Conservation (phyloP, 2,329 filamentous ascomycete genomes). For the Ascochyta viciae-villosae region DNA sequence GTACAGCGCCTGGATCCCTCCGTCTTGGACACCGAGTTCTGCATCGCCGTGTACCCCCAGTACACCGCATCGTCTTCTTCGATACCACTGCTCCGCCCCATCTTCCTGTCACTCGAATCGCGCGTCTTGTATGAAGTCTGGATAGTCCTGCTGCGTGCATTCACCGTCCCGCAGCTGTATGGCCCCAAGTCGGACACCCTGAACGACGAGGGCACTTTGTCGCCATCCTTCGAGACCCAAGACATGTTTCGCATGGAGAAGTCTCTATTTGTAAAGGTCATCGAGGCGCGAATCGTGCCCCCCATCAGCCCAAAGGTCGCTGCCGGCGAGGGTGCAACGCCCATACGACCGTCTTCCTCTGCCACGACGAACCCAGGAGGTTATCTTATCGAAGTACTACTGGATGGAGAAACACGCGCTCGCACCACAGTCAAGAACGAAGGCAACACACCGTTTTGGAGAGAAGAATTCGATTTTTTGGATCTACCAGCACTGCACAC, state of each 20-base stretch:
- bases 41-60: conserved; percentile 93
- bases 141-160: conserved; percentile 90
- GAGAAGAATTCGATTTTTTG: conserved; percentile 78
- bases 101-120: conserved; percentile 87
- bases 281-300: conserved; percentile 65
- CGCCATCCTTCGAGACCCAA: conserved; percentile 51
- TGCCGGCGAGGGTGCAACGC: conserved; percentile 30
- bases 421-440: conserved; percentile 75
- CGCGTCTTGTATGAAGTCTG: conserved; percentile 95
- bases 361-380: conserved; percentile 60
- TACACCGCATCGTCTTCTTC: conserved; percentile 79
- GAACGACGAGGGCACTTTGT: conserved; percentile 47
- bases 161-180: conserved; percentile 91
- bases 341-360: conserved; percentile 43
- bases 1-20: conserved; percentile 90
- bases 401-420: conserved; percentile 80
- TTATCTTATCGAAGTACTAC: conserved; percentile 78
- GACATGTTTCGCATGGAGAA: conserved; percentile 74
- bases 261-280: conserved; percentile 64
- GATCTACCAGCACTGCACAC: conserved; percentile 76
- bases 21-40: conserved; percentile 90
- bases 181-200: conserved; percentile 63
- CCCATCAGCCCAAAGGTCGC: conserved; percentile 47
- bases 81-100: conserved; percentile 80
- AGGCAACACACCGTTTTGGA: conserved; percentile 80